These are phyloP conservation scores for Didymosphaeria variabile DNA, from an alignment of 2,329 filamentous ascomycete genomes.

Conservation along the genomic window DNA sequence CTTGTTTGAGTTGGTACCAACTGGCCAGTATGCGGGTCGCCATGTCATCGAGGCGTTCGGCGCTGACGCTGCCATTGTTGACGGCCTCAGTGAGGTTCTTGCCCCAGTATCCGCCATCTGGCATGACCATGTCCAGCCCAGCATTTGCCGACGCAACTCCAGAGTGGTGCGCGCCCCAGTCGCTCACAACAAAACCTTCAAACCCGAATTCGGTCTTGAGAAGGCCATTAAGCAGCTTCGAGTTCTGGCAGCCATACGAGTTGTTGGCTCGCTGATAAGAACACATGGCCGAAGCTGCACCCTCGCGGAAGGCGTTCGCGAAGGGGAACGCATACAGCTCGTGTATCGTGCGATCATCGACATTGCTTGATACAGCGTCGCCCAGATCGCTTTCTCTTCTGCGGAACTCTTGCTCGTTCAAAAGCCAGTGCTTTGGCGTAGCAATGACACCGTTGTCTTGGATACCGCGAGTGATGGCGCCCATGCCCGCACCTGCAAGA, in stretches of 20 bases:
- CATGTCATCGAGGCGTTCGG: constrained; percentile 42
- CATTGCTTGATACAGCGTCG: constrained; percentile 68
- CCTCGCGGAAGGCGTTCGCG: constrained; percentile 66
- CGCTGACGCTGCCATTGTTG: constrained; percentile 37
- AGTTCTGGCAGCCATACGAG: constrained; percentile 46
- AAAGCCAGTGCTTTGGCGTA: constrained; percentile 44
- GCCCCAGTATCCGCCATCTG: constrained; percentile 40
- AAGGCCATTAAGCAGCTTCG: constrained; percentile 58
- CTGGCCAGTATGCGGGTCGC: constrained; percentile 38
- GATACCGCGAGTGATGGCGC: constrained; percentile 61
- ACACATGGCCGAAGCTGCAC: constrained; percentile 69
- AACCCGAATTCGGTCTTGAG: constrained; percentile 62
- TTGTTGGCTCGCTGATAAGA: constrained; percentile 50
- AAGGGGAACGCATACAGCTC: constrained; percentile 75
- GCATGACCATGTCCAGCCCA: constrained; percentile 60
- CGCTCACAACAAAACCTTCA: constrained; percentile 53
- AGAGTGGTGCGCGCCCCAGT: constrained; percentile 58
- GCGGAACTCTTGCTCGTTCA: constrained; percentile 67
- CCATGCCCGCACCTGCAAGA: constrained; percentile 63
- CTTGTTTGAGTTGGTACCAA: constrained; percentile 48
- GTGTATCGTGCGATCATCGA: constrained; percentile 71
- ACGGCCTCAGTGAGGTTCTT: constrained; percentile 41
- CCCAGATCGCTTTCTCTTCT: constrained; percentile 51
- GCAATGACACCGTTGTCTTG: constrained; percentile 59
- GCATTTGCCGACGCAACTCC: constrained; percentile 56